phyloP scores from a whole-genome alignment of 2,329 filamentous ascomycete species.

The Colletotrichum siamense region DNA sequence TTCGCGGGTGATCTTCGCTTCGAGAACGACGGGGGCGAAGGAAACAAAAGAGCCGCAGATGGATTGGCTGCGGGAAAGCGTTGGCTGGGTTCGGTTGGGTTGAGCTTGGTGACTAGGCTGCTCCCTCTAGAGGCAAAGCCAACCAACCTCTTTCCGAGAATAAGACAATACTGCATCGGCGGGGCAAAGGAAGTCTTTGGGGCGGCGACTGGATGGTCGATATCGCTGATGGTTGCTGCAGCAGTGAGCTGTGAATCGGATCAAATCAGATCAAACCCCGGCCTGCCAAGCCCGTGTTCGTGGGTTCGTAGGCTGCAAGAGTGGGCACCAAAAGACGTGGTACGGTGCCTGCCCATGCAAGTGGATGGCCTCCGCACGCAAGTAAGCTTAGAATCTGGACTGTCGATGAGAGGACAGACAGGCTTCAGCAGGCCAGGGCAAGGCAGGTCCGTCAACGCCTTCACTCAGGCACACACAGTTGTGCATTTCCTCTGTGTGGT shows the following conservation, averaged over 20 bases:
- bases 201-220: not conserved
- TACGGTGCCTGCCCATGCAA: slow-evolving; percentile 4
- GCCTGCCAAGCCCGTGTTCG: slow-evolving; percentile 19
- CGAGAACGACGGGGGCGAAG: not conserved
- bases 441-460: not conserved
- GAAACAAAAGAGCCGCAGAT: slow-evolving; percentile 18
- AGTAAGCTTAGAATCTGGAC: slow-evolving; percentile 21
- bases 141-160: not conserved
- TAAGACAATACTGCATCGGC: not conserved
- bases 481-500: not conserved
- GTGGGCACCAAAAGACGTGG: not conserved
- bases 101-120: not conserved
- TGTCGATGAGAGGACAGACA: not conserved
- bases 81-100: not conserved
- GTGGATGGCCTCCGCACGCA: slow-evolving; percentile 2
- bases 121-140: not conserved
- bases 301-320: slow-evolving; percentile 13
- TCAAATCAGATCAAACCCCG: slow-evolving; percentile 5
- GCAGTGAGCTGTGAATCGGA: slow-evolving; percentile 17
- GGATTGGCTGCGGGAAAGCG: not conserved
- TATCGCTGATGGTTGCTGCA: slow-evolving; percentile 6
- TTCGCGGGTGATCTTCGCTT: slow-evolving; percentile 15
- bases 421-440: not conserved
- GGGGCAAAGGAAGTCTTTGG: not conserved
- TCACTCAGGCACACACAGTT: slow-evolving; percentile 2